phyloP scores from a whole-genome alignment of 352 stramenopile genomes.

The Phytophthora meadii region DNA sequence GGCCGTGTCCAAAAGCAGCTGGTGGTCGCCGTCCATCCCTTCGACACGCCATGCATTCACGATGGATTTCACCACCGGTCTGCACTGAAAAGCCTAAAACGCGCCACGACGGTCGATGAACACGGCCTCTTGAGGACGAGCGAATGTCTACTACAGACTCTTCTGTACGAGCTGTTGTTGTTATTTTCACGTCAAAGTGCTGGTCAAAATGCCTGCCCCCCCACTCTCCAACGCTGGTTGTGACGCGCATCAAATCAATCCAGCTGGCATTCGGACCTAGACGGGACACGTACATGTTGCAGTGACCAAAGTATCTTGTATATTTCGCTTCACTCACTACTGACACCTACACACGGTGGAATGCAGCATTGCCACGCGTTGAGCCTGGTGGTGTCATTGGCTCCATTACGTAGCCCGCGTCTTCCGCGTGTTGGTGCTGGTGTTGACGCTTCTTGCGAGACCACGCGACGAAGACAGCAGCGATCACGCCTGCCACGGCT shows the following conservation, averaged over 20 bases:
- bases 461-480: constrained; percentile 10
- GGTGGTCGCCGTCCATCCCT: constrained; percentile 14
- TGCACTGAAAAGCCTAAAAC: neutral
- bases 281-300: neutral
- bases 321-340: neutral
- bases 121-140: too few species aligned
- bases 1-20: constrained; percentile 34
- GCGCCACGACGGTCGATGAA: too few species aligned
- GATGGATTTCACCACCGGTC: neutral
- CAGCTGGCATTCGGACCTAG: constrained; percentile 11
- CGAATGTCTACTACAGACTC: too few species aligned
- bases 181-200: too few species aligned
- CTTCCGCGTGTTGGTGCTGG: neutral
- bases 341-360: constrained; percentile 27
- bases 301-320: constrained; percentile 4
- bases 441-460: constrained; percentile 24
- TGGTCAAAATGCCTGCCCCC: neutral
- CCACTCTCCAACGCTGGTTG: constrained; percentile 3
- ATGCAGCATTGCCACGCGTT: constrained; percentile 2
- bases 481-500: constrained; percentile 14
- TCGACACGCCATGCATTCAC: constrained; percentile 13
- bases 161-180: too few species aligned
- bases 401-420: constrained; percentile 2
- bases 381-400: constrained; percentile 15
- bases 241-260: constrained; percentile 22